Evolutionary conservation across 2,329 filamentous ascomycete species (phyloP), one percentile per base, ranked within the genome.

Genomic region (Furcasterigmium sp.): DNA sequence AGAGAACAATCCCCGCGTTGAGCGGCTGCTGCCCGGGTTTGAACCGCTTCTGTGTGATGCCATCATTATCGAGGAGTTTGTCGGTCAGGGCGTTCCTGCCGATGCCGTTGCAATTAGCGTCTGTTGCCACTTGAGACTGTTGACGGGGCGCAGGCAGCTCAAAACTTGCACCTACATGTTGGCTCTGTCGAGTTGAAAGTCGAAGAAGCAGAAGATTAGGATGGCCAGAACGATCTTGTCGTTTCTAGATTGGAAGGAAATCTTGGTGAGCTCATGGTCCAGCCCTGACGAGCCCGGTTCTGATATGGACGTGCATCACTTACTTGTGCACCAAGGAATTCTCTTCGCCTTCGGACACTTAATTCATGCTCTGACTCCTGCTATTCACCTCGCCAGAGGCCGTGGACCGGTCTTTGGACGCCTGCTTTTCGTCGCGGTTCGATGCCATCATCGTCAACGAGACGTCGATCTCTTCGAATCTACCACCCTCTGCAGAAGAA

Each of bases 161-260:
- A n/a, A n/a, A n/a, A n/a, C n/a, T n/a, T 26, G 23, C 7, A 26
- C 23, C 7, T 26, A 26, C 23, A 26, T 26, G 40, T 61, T 59
- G 15, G 50, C 52, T 6, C 56, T 46, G 34, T 61, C 56, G n/a
- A 59, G 47, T 26, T 59, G 70, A 41, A 73, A 63, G 8, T 65
- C 65, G 5, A 71, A 64, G 17, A 73, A 65, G 2, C 65, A 67
- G 1, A 73, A 53, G 15, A 69, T 60, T 5, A 75, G 58, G 1
- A 73, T 56, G 1, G 68, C 69, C 25, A 75, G 63, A 2, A 74
- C 62, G 11, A 62, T 64, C 14, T 58, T 50, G 42, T 74, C 70
- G 23, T 7, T 26, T 11, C 23, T 26, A 26, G 7, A 26, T 7
- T 26, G 11, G 23, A 11, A 7, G 11, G 23, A 26, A 26, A 11